Evolutionary conservation across 164 flowering plant genomes (phyloP).

Genomic region (Stephania japonica): DNA sequence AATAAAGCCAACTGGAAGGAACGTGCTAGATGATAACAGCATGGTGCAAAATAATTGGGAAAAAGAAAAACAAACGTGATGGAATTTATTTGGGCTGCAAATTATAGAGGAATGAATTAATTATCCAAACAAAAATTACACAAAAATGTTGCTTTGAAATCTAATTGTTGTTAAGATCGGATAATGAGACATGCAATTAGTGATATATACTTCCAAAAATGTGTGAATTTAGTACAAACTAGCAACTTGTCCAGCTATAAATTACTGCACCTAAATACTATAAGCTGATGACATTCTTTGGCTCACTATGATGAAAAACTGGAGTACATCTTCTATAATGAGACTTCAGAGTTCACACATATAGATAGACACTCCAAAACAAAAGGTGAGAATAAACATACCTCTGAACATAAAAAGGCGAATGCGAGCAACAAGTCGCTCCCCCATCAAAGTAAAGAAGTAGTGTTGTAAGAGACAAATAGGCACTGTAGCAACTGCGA

Average conservation of each 20-base stretch:
- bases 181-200: background rate
- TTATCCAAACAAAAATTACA: background rate
- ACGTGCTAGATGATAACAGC: background rate
- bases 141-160: background rate
- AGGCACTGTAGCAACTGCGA: slow-evolving; percentile 42
- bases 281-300: background rate
- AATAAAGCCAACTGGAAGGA: background rate
- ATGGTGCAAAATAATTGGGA: background rate
- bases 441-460: slow-evolving; percentile 70
- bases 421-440: slow-evolving; percentile 56
- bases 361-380: background rate
- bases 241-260: background rate
- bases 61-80: background rate
- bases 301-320: background rate
- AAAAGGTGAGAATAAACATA: slow-evolving; percentile 11
- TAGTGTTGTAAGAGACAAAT: slow-evolving; percentile 63
- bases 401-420: slow-evolving; percentile 73
- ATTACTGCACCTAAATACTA: background rate
- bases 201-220: too few species aligned
- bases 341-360: too few species aligned
- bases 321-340: background rate
- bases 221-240: background rate
- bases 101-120: background rate
- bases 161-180: background rate
- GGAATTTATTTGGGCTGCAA: background rate